Base-by-base conservation (phyloP, 1,284 basidiomycete species). In the Cryptococcus depauperatus region DNA sequence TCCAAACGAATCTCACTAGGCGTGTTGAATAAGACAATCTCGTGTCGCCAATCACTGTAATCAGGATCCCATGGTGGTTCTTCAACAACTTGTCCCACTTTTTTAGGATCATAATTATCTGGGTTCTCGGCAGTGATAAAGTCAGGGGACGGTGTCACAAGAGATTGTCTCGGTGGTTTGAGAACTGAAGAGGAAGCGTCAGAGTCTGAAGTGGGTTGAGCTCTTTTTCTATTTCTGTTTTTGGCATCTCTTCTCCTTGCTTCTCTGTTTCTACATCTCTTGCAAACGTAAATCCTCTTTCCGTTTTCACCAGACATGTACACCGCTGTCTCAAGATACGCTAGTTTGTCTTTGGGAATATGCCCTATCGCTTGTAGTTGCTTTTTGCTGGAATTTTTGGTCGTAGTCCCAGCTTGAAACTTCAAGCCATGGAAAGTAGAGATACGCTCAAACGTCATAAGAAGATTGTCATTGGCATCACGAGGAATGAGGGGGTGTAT, bases 21-120 rank as follows among this genome's bases (percentile, higher is more conserved):
- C 59, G 92, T 96, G 64, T 98, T 98, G 75, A 98, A 99, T 49
- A 95, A 82, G 44, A 95, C 82, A 53, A 96, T 90, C 41, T 84
- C 85, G 8, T 74, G 64, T 13, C 69, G 61, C 57, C 69, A 68
- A 43, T 70, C 64, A 26, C 57, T 44, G 13, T 46, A 43, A 7
- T 54, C 50, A 0, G 66, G 66, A 46, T 68, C 61, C 61, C 66
- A 65, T 26, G 55, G 47, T 10, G 64, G 67, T 38, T 66, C 63
- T 47, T 68, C 63, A 7, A 69, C 66, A 3, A 61, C 50, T 44
- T 68, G 68, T 27, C 56, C 58, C 11, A 32, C 46, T 28, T 57
- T 47, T 40, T 57, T 55, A 3, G 62, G 61, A 46, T 67, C 66
- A 43, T 68, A 67, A 33, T 64, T 56, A 23, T 60, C 56, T 4